These are phyloP conservation scores for Cercospora sp. DNA, from an alignment of 2,329 filamentous ascomycete genomes.

Conservation along the genomic window DNA sequence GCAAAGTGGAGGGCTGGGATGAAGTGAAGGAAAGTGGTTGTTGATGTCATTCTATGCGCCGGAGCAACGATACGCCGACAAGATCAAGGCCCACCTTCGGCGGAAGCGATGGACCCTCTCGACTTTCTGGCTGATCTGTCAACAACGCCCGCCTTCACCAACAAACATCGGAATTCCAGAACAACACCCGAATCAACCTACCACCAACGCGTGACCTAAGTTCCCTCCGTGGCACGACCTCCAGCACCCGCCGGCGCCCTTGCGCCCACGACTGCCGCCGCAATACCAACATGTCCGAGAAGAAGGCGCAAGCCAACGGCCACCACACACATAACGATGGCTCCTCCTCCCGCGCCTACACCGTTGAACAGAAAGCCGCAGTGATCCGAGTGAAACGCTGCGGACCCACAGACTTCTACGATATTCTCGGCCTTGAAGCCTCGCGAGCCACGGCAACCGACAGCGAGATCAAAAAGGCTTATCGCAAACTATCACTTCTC, in stretches of 20 bases:
- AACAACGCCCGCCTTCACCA: constrained; percentile 11
- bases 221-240: constrained; percentile 15
- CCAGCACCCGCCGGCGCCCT: background rate
- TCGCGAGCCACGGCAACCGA: constrained; percentile 69
- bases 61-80: background rate
- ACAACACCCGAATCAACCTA: background rate
- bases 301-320: constrained; percentile 22
- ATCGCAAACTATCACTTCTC: constrained; percentile 87
- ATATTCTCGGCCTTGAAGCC: constrained; percentile 76
- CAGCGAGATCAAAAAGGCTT: constrained; percentile 93
- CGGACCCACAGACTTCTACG: constrained; percentile 85
- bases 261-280: constrained; percentile 5
- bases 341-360: constrained; percentile 75
- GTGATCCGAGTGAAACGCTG: constrained; percentile 87
- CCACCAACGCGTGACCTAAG: background rate
- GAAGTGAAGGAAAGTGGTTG: background rate
- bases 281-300: constrained; percentile 21
- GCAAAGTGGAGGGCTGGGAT: background rate
- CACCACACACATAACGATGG: constrained; percentile 71
- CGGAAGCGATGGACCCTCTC: background rate
- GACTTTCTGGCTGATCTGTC: constrained; percentile 21
- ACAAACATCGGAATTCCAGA: background rate
- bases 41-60: background rate
- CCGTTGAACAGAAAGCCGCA: constrained; percentile 84
- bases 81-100: background rate